Evolutionary conservation across 2,329 filamentous ascomycete genomes (phyloP), one percentile per base, ranked within the genome.

Genomic region (Fusarium incarnatum): DNA sequence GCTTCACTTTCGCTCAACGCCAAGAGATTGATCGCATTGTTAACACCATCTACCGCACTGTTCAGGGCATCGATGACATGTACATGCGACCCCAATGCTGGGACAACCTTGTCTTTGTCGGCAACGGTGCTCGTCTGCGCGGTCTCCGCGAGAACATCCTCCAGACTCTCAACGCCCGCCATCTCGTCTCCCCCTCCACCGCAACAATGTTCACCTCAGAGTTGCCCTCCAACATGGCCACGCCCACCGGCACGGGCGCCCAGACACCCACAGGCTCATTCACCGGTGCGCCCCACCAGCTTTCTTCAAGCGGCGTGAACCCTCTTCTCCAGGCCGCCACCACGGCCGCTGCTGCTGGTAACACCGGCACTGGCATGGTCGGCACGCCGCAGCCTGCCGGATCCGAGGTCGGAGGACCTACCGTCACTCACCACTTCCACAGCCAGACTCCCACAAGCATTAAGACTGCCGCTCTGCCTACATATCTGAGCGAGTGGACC

Each of bases 131-230:
- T 40, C 86, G 86, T 48, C 84, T 89, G 49, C 84, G 84, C 83
- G 94, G 96, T 8, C 95, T 99, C 79, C 94, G 92, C 72, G 94
- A 98, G 75, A 93, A 95, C 72, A 89, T 99, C 49, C 79, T 98
- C 40, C 87, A 92, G 74, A 94, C 90, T 0, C 87, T 99, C 37
- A 88, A 88, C 40, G 87, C 91, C 50, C 94, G 94, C 70, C 96
- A 97, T 79, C 87, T 98, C 56, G 90, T 99, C 72, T 97, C 94
- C 3, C 96, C 96, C 1, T 94, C 92, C 28, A 95, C 94, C 2
- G 94, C 94, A 53, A 98, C 94, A 44, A 98, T 98, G 76, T 98
- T 98, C 85, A 97, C 94, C 37, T 97, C 94, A 23, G 96, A 99
- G 80, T 89, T 98, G 40, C 96, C 96, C 10, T 98, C 94, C 11